phyloP scores from a whole-genome alignment of 2,329 filamentous ascomycete species.

The Fusarium succisae region DNA sequence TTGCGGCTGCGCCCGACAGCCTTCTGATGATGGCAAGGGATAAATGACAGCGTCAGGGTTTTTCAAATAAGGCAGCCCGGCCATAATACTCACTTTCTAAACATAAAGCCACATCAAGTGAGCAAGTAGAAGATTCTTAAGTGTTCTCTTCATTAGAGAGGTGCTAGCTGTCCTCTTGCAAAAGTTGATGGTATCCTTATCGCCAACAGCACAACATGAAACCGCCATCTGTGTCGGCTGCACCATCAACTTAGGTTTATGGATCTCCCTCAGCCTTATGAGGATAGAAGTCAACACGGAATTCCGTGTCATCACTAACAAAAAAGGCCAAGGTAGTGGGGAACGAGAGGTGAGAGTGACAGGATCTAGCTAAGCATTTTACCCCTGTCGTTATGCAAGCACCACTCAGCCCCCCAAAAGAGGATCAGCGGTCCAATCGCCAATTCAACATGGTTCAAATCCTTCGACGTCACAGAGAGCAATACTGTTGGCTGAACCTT shows the following conservation, averaged over 20 bases:
- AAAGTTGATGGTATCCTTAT: not conserved
- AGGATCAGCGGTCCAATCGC: not conserved
- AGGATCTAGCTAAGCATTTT: not conserved
- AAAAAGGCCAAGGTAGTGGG: not conserved
- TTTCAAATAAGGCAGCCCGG: not conserved
- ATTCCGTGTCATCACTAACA: not conserved
- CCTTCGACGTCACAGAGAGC: conserved; percentile 11
- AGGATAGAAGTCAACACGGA: not conserved
- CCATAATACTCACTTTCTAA: not conserved
- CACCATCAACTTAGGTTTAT: not conserved
- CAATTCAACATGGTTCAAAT: not conserved
- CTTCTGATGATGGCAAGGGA: not conserved
- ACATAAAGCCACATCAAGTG: too few relatives aligned
- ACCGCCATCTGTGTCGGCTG: not conserved
- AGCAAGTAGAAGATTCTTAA: accelerated
- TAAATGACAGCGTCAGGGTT: accelerated
- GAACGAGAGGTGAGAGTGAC: not conserved
- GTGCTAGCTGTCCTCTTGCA: not conserved
- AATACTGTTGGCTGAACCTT: not conserved
- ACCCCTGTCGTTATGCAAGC: conserved; percentile 3
- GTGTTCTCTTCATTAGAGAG: not conserved
- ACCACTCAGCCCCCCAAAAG: not conserved
- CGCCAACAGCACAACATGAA: not conserved
- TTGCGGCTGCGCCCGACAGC: too few relatives aligned
- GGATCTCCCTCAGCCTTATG: not conserved